phyloP scores from a whole-genome alignment of 2,329 filamentous ascomycete genomes.

The Podosphaera leucotricha region DNA sequence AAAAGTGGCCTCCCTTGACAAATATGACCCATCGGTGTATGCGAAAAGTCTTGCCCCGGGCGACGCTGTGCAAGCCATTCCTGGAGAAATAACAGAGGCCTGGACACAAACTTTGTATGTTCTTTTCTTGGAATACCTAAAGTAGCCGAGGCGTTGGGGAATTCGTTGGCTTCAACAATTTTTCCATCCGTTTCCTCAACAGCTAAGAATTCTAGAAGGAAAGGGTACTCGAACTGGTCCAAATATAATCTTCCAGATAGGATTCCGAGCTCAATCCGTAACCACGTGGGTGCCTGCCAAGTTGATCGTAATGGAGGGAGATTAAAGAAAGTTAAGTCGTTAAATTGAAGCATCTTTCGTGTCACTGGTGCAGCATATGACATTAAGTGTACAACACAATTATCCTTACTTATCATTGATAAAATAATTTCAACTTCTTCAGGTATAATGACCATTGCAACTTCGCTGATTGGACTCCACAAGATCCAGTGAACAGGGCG shows the following conservation, averaged over 20 bases:
- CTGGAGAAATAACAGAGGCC: slow-evolving; percentile 24
- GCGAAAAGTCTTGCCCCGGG: slow-evolving; percentile 30
- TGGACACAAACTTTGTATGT: slow-evolving; percentile 12
- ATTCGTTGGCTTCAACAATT: slow-evolving; percentile 1
- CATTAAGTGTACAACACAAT: slow-evolving; percentile 21
- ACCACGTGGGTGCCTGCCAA: slow-evolving; percentile 26
- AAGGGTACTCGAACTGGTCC: slow-evolving; percentile 22
- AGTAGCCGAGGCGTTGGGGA: neutral
- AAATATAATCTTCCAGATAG: slow-evolving; percentile 37
- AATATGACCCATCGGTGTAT: slow-evolving; percentile 35
- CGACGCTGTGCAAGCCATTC: slow-evolving; percentile 32
- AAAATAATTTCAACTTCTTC: slow-evolving; percentile 38
- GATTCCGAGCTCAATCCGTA: slow-evolving; percentile 33
- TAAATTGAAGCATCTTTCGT: slow-evolving; percentile 33
- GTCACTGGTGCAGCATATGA: slow-evolving; percentile 36
- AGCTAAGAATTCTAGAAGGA: slow-evolving; percentile 13
- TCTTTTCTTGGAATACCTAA: neutral
- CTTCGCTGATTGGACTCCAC: slow-evolving; percentile 23
- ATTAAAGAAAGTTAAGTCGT: slow-evolving; percentile 26
- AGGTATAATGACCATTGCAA: slow-evolving; percentile 32
- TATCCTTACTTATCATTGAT: slow-evolving; percentile 17
- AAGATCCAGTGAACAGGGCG: slow-evolving; percentile 37
- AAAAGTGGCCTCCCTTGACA: slow-evolving; percentile 19
- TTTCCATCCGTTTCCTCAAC: slow-evolving; percentile 1
- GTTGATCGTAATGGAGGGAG: slow-evolving; percentile 22